Base-by-base conservation (phyloP, 345 rosid genomes). In the Euphorbia tirucalli region DNA sequence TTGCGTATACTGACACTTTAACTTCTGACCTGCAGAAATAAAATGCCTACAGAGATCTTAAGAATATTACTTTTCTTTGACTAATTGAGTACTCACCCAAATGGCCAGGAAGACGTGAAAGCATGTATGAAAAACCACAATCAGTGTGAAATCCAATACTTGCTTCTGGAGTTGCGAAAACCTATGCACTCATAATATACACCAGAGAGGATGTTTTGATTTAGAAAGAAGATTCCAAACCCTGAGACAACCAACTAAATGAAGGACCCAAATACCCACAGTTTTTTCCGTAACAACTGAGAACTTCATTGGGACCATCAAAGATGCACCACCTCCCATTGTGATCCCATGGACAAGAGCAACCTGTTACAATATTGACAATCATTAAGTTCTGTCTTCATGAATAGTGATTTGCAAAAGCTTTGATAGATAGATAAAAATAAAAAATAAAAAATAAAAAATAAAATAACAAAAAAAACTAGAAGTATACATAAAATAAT, bases 241-340 rank as follows among this genome's bases (percentile, higher is more conserved):
- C 67, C 39, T n/a, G 56, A 66, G 22, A 48, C 24, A 71, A n/a
- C n/a, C n/a, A 46, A 14, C 61, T 0, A 21, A 68, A 41, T 66
- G 9, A 63, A 74, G 70, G 61, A 55, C 48, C 22, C 63, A 35
- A 61, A 57, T 15, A 81, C 94, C 43, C 86, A 92, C 96, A 43
- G 98, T 88, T 78, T 92, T 94, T 75, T 94, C 98, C 2, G 97
- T 90, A 71, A 94, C 96, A 66, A 92, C 96, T 2, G 93, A 86
- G 77, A 94, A 92, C 78, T 89, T 92, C 98, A 90, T 85, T 19
- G 97, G 97, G 48, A 85, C 97, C 98, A 90, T 86, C 54, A 92
- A 77, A 14, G 96, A 85, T 61, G 98, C 97, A 50, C 97, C 98
- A 61, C 98, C 98, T 30, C 98, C 98, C 95, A 94, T 94, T n/a